Evolutionary conservation across 164 flowering plant genomes (phyloP).

Genomic region (Macadamia integrifolia): DNA sequence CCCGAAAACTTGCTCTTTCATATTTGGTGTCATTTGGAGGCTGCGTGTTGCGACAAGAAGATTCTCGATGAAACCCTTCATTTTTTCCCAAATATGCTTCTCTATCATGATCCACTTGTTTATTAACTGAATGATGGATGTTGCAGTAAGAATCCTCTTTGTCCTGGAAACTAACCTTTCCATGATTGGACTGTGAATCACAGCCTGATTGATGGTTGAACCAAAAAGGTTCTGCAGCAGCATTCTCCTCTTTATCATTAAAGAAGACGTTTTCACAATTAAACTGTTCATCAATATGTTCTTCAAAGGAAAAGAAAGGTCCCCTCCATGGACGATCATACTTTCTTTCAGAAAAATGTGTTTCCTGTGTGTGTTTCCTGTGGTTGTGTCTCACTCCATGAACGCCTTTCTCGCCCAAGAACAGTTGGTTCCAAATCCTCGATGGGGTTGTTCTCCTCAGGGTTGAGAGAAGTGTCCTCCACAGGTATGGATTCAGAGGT

Average conservation of each 20-base stretch:
- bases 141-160: background rate
- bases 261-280: no score
- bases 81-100: no score
- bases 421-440: slow-evolving; percentile 4
- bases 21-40: background rate
- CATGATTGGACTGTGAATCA: background rate
- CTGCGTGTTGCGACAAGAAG: no score
- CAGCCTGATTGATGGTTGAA: no score
- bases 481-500: background rate
- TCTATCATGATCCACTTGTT: background rate
- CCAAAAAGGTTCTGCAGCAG: no score
- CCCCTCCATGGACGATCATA: background rate
- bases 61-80: no score
- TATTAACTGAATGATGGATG: background rate
- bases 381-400: background rate
- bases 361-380: background rate
- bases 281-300: background rate
- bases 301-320: background rate
- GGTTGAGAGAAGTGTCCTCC: slow-evolving; percentile 4
- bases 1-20: slow-evolving; percentile 3
- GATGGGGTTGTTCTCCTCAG: slow-evolving; percentile 1
- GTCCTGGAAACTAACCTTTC: background rate
- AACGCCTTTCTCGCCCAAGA: slow-evolving; percentile 2
- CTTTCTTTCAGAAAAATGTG: background rate
- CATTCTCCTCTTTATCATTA: no score